A percentile compares a stretch with the other conserved stretches of the same genome.
Evolutionary conservation across 192 early-diverging fungal genomes (phyloP).

Genomic region (Thoreauomyces humboldtii): DNA sequence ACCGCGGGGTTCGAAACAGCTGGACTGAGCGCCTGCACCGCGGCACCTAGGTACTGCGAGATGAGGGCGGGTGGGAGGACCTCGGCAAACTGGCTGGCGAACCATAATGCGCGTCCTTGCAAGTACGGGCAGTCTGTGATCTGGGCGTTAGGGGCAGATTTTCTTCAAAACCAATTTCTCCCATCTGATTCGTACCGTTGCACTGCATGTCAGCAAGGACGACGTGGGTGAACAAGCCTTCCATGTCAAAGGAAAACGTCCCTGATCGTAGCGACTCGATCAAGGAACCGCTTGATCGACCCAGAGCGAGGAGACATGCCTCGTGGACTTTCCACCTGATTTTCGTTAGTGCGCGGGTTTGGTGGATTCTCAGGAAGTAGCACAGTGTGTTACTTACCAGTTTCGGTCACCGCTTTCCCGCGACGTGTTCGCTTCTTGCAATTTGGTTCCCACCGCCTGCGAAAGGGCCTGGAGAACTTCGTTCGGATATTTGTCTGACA

Average conservation of each 20-base stretch:
- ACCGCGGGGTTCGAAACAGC: slow-evolving; percentile 56
- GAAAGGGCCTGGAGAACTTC: slow-evolving; percentile 53
- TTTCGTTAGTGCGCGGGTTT: no score
- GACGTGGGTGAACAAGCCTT: slow-evolving; percentile 76
- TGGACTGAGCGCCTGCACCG: slow-evolving; percentile 64
- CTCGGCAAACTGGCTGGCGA: slow-evolving; percentile 76
- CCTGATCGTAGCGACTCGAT: slow-evolving; percentile 50
- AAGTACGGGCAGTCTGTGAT: slow-evolving; percentile 69
- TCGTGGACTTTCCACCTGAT: slow-evolving; percentile 85
- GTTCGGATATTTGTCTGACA: slow-evolving; percentile 54
- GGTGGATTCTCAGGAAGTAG: no score
- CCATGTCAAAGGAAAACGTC: slow-evolving; percentile 59
- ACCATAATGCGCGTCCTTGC: slow-evolving; percentile 87
- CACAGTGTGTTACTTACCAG: slow-evolving; percentile 12
- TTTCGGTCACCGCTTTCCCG: slow-evolving; percentile 11
- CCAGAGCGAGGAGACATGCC: slow-evolving; percentile 75
- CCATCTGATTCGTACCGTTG: slow-evolving; percentile 39
- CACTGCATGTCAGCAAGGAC: slow-evolving; percentile 69
- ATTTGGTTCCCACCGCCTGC: background rate
- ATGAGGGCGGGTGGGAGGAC: slow-evolving; percentile 67
- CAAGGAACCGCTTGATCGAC: slow-evolving; percentile 59
- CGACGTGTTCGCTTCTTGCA: slow-evolving; percentile 3
- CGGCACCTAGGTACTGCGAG: slow-evolving; percentile 71
- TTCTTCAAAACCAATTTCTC: background rate
- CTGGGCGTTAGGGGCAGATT: background rate